Evolutionary conservation across 2,329 filamentous ascomycete species (phyloP).

Genomic region (Rhinocladiella similis): DNA sequence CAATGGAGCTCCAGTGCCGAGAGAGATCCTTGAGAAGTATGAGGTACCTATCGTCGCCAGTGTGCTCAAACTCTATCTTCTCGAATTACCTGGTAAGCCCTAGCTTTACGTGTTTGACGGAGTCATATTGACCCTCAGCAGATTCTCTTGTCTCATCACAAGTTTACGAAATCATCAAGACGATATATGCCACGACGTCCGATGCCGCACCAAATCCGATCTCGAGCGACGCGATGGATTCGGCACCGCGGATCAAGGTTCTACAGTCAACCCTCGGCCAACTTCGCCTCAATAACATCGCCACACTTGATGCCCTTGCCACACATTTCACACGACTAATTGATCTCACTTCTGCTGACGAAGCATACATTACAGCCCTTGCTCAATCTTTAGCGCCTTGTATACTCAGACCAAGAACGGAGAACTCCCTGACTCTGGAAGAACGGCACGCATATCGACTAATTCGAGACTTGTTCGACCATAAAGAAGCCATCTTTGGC

Average conservation of each 20-base stretch:
- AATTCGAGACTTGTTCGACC: constrained; percentile 84
- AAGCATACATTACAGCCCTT: constrained; percentile 74
- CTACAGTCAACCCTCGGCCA: constrained; percentile 95
- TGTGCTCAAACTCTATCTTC: constrained; percentile 87
- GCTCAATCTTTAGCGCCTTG: constrained; percentile 77
- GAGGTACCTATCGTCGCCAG: constrained; percentile 94
- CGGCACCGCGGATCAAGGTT: constrained; percentile 68
- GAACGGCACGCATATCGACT: constrained; percentile 91
- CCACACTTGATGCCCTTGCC: constrained; percentile 96
- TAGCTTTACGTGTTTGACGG: neutral
- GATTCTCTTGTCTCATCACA: constrained; percentile 98
- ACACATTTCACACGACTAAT: constrained; percentile 97
- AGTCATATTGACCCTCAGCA: constrained; percentile 37
- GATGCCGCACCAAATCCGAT: constrained; percentile 71
- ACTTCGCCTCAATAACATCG: constrained; percentile 93
- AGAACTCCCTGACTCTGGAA: constrained; percentile 90
- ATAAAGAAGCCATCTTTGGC: constrained; percentile 94
- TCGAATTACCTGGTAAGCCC: constrained; percentile 85
- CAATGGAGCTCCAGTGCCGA: constrained; percentile 75
- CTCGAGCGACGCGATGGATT: constrained; percentile 26
- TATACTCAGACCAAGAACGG: constrained; percentile 80
- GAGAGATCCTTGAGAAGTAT: constrained; percentile 78
- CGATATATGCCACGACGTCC: constrained; percentile 83
- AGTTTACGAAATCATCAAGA: constrained; percentile 98
- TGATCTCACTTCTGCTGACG: constrained; percentile 93